Evolutionary conservation across 1,139 yeast genomes (phyloP).

Genomic region (Lodderomyces orthopsilosis): DNA sequence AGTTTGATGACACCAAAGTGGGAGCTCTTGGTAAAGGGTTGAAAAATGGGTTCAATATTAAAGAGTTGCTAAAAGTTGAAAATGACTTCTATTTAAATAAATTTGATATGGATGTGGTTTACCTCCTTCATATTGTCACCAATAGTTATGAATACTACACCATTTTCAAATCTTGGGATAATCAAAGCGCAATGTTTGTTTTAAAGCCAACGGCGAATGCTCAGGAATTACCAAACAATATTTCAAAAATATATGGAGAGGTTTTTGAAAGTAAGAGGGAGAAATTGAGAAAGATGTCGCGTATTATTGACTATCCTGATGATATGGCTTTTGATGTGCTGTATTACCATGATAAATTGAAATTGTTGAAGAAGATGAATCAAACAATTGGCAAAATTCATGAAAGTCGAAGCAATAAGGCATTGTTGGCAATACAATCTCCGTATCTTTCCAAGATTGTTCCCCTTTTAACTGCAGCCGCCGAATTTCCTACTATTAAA

Average conservation of each 20-base stretch:
- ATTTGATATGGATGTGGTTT: constrained; percentile 59
- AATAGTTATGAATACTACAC: constrained; percentile 77
- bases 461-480: constrained; percentile 41
- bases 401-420: constrained; percentile 67
- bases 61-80: constrained; percentile 50
- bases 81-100: constrained; percentile 51
- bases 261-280: constrained; percentile 46
- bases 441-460: constrained; percentile 52
- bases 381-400: constrained; percentile 54
- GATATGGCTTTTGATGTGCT: constrained; percentile 50
- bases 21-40: constrained; percentile 89
- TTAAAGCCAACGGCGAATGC: constrained; percentile 70
- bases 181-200: constrained; percentile 51
- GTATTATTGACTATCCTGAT: constrained; percentile 50
- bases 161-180: constrained; percentile 66
- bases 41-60: constrained; percentile 75
- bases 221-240: constrained; percentile 57
- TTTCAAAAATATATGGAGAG: constrained; percentile 57
- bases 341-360: constrained; percentile 48
- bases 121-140: constrained; percentile 68
- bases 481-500: constrained; percentile 64
- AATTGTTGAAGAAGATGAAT: constrained; percentile 54
- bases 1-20: constrained; percentile 63
- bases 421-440: constrained; percentile 71
- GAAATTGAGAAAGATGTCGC: constrained; percentile 39